Evolutionary conservation across 352 stramenopile genomes (phyloP), one percentile per base, ranked within the genome.

Genomic region (Phytopythium aichiense): DNA sequence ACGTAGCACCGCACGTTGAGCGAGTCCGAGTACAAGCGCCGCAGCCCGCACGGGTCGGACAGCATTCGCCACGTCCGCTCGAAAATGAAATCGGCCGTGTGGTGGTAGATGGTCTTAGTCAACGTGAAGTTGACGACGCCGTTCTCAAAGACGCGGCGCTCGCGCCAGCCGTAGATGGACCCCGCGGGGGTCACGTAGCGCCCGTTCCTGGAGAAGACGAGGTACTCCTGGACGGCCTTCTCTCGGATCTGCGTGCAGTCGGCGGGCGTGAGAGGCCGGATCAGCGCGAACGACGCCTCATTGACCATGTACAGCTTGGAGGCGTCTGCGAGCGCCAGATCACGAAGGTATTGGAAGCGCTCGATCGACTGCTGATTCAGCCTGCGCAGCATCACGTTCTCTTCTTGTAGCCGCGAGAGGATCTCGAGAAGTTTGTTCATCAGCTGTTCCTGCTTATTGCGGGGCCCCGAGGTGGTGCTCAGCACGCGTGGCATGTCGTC

Each of bases 81-180:
- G 30, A 61, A 57, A 9, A 57, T 57, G 31, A 25, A 57, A 1
- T 42, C 51, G 8, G 31, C 51, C n/a, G 51, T 45, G 33, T 57
- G 51, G 51, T 46, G 51, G 51, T 57, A 57, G 31, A 57, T 57
- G 23, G 33, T 57, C 51, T 57, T 57, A 31, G 16, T 22, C 12
- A 57, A 2, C 33, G 51, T 7, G n/a, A 57, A 57, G 30, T 43
- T 57, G 51, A 57, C 33, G 33, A 45, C 31, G 3, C 33, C 51
- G n/a, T 57, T 28, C 51, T 57, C 51, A 9, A 57, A 40, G n/a
- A 57, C 33, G 30, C 51, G 51, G 11, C 33, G 7, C 31, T 57
- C 51, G 12, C 20, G 28, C 51, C 51, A 57, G 30, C 51, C 51
- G 51, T 45, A 57, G 28, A 35, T 30, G 13, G 33, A 40, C 18